phyloP scores from a whole-genome alignment of 345 rosid species.

The Salix udensis region DNA sequence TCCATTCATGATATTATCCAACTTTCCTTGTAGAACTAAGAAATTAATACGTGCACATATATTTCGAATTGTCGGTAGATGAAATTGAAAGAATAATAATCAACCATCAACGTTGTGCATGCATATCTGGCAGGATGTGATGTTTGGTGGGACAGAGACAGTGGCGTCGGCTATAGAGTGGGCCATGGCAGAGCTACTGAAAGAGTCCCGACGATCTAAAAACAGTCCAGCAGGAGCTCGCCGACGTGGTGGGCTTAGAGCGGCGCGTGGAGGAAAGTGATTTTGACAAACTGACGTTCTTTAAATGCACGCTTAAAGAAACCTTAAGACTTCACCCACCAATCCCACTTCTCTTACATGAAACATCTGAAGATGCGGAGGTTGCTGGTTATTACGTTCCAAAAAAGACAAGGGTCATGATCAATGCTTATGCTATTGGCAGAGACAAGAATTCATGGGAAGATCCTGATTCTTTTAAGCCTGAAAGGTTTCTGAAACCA shows the following conservation, averaged over 20 bases:
- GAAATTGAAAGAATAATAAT: background rate
- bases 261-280: constrained; percentile 70
- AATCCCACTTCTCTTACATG: constrained; percentile 89
- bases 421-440: constrained; percentile 75
- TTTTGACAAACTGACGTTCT: constrained; percentile 54
- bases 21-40: background rate
- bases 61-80: background rate
- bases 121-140: constrained; percentile 57
- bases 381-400: constrained; percentile 67
- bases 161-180: constrained; percentile 94
- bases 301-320: constrained; percentile 68
- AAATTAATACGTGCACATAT: background rate
- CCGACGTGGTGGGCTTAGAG: constrained; percentile 71
- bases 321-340: constrained; percentile 90
- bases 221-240: constrained; percentile 64
- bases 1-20: too few species aligned
- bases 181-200: constrained; percentile 78
- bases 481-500: constrained; percentile 61
- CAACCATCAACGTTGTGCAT: background rate
- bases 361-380: constrained; percentile 59
- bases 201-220: constrained; percentile 59
- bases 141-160: constrained; percentile 98
- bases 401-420: constrained; percentile 59
- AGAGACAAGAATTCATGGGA: constrained; percentile 72
- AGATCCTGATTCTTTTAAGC: constrained; percentile 64